Evolutionary conservation across 2,329 filamentous ascomycete species (phyloP), one percentile per base, ranked within the genome.

Genomic region (Helicocarpus griseus): DNA sequence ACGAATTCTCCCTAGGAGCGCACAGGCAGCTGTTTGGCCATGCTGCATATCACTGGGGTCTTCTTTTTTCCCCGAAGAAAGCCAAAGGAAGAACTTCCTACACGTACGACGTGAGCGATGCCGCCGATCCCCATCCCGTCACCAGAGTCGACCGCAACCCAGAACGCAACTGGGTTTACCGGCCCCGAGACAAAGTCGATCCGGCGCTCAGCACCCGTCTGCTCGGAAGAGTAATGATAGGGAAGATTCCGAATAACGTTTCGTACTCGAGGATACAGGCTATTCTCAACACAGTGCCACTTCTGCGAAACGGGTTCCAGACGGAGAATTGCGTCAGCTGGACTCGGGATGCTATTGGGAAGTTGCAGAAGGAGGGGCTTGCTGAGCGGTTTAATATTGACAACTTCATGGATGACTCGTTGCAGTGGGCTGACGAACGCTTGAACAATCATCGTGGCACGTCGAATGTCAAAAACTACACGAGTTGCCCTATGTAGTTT

Each of bases 201-300:
- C 31, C 31, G 31, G 31, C 31, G n/a, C 31, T 35, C 31, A 35
- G 2, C n/a, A 14, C 9, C n/a, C 31, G n/a, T 35, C 31, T 35
- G 9, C 31, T 35, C n/a, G 31, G 31, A 35, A 35, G 31, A 14
- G 31, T 35, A 35, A 35, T 35, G 31, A 6, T 35, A 11, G 31
- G 31, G 31, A 35, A 35, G 4, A 35, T 35, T 35, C 31, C 31
- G n/a, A 35, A 35, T 9, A 14, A 35, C 3, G 31, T 35, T 35
- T 11, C 31, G n/a, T 41, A 41, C 22, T 11, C 39, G 17, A 24
- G 22, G 22, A 17, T 41, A 41, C 22, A 17, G 5, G 39, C 17
- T 11, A 21, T 49, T 54, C 40, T 54, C 51, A n/a, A 62, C 54
- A 21, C 56, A 63, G 43, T 65, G 60, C 49, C 60, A 53, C 5